Conservation (phyloP, 2,329 filamentous ascomycete species). For the Colletotrichum sp. region DNA sequence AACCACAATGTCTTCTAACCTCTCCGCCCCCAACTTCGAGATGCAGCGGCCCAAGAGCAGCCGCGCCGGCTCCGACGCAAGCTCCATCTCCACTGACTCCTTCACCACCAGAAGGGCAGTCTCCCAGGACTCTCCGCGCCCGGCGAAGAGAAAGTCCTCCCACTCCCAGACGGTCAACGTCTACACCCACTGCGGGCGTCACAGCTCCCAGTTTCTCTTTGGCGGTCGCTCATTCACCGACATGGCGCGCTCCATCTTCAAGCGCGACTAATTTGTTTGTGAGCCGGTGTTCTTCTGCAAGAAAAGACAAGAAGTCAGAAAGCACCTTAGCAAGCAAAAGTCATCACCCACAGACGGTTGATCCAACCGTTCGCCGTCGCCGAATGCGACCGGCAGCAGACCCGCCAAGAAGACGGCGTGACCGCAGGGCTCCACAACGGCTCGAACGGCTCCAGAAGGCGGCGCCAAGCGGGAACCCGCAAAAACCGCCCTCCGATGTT, state of each 20-base stretch:
- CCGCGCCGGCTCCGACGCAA: constrained; percentile 15
- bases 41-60: constrained; percentile 14
- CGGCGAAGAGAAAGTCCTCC: constrained; percentile 33
- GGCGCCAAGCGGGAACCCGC: constrained; percentile 3
- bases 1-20: constrained; percentile 1
- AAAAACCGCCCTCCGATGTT: background rate
- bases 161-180: constrained; percentile 49
- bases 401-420: background rate
- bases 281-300: background rate
- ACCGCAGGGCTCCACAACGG: background rate
- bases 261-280: constrained; percentile 19
- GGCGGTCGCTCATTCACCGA: constrained; percentile 51
- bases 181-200: constrained; percentile 60
- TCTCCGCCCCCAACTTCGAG: constrained; percentile 2
- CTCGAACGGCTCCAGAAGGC: background rate
- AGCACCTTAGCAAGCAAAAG: background rate
- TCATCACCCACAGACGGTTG: background rate
- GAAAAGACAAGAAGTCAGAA: background rate
- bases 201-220: constrained; percentile 59
- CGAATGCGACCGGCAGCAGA: background rate
- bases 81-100: constrained; percentile 1
- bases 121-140: constrained; percentile 13
- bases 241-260: constrained; percentile 46
- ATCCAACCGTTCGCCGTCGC: background rate
- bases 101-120: constrained; percentile 24